Evolutionary conservation across 768 basidiomycete species (phyloP), one percentile per base, ranked within the genome.

Genomic region (Boletus rubescentipes): DNA sequence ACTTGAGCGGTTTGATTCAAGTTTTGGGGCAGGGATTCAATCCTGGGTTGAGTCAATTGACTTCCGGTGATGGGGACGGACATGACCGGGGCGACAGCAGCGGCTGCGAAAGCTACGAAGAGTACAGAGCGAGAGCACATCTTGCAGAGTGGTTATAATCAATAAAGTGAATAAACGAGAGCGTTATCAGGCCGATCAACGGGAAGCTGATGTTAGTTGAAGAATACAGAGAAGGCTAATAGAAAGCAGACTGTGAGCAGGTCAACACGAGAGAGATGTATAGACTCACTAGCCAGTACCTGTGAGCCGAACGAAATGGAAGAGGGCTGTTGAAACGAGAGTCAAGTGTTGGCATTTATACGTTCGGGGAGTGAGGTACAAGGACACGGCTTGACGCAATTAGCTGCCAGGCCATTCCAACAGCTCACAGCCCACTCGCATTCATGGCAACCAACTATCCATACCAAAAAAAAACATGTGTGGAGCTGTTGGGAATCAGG

Each of bases 281-380:
- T 49, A 20, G 11, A 61, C 59, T 63, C 53, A 64, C 56, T 52
- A 63, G 59, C 59, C 62, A 58, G 59, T 61, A 54, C 56, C 59
- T 57, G 45, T 51, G 55, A 53, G 50, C 55, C 55, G 14, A 61
- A 62, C 48, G 61, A 52, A 60, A 57, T 51, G 52, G 46, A 53
- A 51, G 20, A 26, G 32, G 54, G 48, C 59, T 57, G 37, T 21
- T 29, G 57, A 42, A 55, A 36, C n/a, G n/a, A 10, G 44, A 41
- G 26, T 34, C 9, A 15, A 38, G 23, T 7, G n/a, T 3, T 29
- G 30, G 11, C 31, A 43, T 52, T 51, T 32, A 43, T 38, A 51
- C 49, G 10, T 55, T 32, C 29, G 20, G 41, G n/a, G 5, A 31
- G 16, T n/a, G n/a, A n/a, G n/a, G n/a, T n/a, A n/a, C n/a, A n/a